Base-by-base conservation (phyloP, 345 rosid genomes). In the Citrus sp. region DNA sequence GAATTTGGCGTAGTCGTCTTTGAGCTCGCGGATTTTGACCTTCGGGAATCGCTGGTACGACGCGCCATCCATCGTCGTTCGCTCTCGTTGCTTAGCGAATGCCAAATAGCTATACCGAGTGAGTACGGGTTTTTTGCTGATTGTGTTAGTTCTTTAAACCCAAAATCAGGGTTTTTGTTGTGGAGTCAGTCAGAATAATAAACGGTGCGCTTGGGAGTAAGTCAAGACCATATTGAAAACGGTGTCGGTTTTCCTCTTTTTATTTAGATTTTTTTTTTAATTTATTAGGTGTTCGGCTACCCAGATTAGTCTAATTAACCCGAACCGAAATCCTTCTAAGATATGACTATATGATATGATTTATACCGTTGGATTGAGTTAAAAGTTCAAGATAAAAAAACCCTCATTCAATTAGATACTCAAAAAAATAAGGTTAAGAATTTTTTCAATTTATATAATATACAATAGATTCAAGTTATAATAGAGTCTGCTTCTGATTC, bases 1-100 rank as follows among this genome's bases (percentile, higher is more conserved):
- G 87, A 96, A 94, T 76, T 96, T 96, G 6, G 69, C 71, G 84
- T 86, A 90, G 85, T 96, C 97, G 66, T 92, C 98, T 80, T 91
- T 92, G 27, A 90, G 70, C 78, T 93, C 97, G 58, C 98, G 87
- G 84, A 96, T 87, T 81, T 90, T 94, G 19, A 92, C 82, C 87
- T 82, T 89, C 21, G 99, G 99, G 81, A 89, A 91, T 76, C 99
- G 90, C 80, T 96, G 99, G 89, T 94, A 94, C 13, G 97, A 88
- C 1, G 30, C 82, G 28, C 93, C 89, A 38, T 92, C 97, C 98
- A 95, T 93, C 34, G 38, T 75, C 9, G 75, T 21, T 59, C 49
- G n/a, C 27, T 35, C 2, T 9, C 35, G 37, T 75, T 2, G 22
- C 46, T 54, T 5, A 3, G 12, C 24, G 25, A 14, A 46, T 46